A percentile compares a stretch with the other conserved stretches of the same genome.
These are phyloP conservation scores for Fragilaria radians DNA, from an alignment of 108 stramenopile genomes.

Conservation along the genomic window DNA sequence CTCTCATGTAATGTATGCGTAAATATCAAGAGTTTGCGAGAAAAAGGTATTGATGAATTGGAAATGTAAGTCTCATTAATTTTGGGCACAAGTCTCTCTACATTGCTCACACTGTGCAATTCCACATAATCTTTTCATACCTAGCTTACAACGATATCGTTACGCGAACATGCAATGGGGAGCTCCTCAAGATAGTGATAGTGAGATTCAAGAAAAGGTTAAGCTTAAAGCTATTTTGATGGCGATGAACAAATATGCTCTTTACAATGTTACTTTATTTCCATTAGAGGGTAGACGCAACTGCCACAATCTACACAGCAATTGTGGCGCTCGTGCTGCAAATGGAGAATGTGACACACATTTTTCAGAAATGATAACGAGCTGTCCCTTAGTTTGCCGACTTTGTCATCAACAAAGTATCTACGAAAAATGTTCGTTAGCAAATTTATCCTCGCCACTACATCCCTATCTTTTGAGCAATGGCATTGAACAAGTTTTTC, in stretches of 20 bases:
- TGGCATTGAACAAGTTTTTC: neutral
- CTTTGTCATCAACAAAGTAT: conserved; percentile 15
- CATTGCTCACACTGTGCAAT: neutral
- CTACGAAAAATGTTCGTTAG: neutral
- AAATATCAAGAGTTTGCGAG: neutral
- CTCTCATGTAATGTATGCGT: neutral
- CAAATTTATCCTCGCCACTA: neutral
- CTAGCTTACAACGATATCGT: neutral
- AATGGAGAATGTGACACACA: conserved; percentile 7
- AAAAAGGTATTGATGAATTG: neutral
- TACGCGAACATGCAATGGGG: neutral
- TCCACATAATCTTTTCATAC: neutral
- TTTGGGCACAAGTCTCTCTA: neutral
- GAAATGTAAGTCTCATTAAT: conserved; percentile 1
- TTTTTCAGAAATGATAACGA: conserved; percentile 34
- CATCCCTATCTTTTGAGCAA: neutral
- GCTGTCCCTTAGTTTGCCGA: conserved; percentile 36
- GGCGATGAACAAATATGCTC: neutral
- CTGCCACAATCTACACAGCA: neutral
- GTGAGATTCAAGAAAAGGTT: neutral
- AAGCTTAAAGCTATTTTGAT: neutral
- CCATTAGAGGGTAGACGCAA: neutral
- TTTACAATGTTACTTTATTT: neutral
- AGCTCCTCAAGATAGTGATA: neutral
- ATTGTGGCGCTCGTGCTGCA: conserved; percentile 3